phyloP scores from a whole-genome alignment of 306 rosid species.

The Cicer bijugum region DNA sequence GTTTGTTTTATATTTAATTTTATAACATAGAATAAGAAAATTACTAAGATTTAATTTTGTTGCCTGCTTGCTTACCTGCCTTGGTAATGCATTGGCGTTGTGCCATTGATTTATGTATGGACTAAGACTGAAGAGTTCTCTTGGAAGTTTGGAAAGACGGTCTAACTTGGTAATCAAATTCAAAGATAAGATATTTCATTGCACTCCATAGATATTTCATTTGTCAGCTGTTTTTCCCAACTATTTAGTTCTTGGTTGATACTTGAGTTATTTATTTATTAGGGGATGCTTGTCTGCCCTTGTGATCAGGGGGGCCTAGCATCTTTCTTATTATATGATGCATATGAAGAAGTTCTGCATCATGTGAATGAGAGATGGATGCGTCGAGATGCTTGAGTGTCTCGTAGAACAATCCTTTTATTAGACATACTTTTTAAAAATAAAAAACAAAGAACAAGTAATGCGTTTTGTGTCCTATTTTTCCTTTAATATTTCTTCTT shows the following conservation, averaged over 20 bases:
- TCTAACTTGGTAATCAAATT: constrained; percentile 28
- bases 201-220: background rate
- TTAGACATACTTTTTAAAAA: background rate
- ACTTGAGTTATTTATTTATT: background rate
- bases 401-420: background rate
- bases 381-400: background rate
- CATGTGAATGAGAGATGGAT: constrained; percentile 16
- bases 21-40: background rate
- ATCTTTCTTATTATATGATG: background rate
- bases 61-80: background rate
- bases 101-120: background rate
- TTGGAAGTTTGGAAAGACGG: background rate
- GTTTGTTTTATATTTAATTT: constrained; percentile 1
- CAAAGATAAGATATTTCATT: background rate
- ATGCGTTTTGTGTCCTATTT: background rate
- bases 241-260: constrained; percentile 19
- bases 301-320: background rate
- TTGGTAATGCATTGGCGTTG: constrained; percentile 32
- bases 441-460: background rate
- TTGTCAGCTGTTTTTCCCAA: background rate
- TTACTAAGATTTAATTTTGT: background rate
- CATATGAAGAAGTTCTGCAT: background rate
- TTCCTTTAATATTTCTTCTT: background rate
- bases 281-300: background rate
- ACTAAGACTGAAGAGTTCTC: constrained; percentile 26